These are phyloP conservation scores for Pleomassaria siparia DNA, from an alignment of 2,329 filamentous ascomycete species.

Conservation along the genomic window DNA sequence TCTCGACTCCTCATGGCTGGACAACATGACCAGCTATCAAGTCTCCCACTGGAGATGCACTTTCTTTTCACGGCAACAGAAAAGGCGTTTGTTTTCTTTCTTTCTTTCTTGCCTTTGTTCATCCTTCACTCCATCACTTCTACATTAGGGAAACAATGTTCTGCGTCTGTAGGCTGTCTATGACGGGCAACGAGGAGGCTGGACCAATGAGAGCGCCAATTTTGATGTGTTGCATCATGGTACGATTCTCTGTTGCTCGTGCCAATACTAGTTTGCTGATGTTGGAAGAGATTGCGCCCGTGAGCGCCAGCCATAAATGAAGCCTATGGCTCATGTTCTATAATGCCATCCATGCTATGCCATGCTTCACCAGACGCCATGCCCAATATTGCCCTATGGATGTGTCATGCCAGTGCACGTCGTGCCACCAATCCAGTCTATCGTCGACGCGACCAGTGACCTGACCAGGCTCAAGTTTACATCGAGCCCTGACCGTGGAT, in stretches of 20 bases:
- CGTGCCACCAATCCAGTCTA: background rate
- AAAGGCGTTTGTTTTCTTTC: no score
- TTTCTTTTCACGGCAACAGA: no score
- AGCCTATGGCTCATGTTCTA: background rate
- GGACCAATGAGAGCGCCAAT: background rate
- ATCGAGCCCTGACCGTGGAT: background rate
- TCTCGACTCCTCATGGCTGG: no score
- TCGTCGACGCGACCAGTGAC: background rate
- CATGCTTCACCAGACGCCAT: background rate
- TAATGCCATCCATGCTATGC: background rate
- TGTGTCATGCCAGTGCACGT: background rate
- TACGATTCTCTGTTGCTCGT: background rate
- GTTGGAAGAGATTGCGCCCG: background rate
- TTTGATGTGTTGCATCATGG: background rate
- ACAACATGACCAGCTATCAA: no score
- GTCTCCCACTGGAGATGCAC: no score
- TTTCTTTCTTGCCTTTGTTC: no score
- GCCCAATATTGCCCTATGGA: background rate
- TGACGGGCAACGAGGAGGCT: no score
- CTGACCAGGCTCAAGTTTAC: no score
- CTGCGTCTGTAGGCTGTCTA: no score
- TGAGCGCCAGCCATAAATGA: background rate
- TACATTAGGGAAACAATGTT: no score
- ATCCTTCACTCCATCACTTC: no score
- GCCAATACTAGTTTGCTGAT: background rate